These are phyloP conservation scores for Xylaria venustula DNA, from an alignment of 495 filamentous ascomycete genomes.

Conservation along the genomic window DNA sequence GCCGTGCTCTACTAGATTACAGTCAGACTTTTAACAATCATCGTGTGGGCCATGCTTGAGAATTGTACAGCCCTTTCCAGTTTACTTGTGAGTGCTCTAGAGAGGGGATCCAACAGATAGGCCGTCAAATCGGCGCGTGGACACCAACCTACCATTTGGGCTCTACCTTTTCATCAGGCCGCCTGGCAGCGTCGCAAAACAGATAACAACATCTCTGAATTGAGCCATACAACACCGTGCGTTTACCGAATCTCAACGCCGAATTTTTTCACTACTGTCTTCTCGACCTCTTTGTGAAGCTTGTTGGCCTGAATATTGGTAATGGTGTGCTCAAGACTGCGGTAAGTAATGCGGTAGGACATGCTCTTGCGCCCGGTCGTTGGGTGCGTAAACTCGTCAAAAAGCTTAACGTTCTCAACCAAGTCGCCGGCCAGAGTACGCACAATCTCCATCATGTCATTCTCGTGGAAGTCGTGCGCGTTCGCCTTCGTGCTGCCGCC, in stretches of 20 bases:
- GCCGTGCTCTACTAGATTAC: not conserved
- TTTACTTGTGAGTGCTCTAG: no score
- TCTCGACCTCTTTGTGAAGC: constrained; percentile 66
- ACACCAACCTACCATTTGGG: no score
- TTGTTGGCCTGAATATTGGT: constrained; percentile 75
- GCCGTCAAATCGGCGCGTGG: not conserved
- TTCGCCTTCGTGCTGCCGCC: constrained; percentile 48
- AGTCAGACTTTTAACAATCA: not conserved
- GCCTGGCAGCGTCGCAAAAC: not conserved
- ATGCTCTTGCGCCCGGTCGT: constrained; percentile 76
- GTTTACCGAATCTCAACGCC: constrained; percentile 76
- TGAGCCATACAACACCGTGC: not conserved
- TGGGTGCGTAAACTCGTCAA: constrained; percentile 87
- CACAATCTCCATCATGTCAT: constrained; percentile 95
- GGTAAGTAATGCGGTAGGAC: constrained; percentile 91
- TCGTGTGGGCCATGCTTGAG: not conserved
- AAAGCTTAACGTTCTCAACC: constrained; percentile 79
- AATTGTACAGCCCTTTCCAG: not conserved
- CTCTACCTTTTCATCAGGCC: not conserved
- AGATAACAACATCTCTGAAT: not conserved
- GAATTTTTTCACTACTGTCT: constrained; percentile 61
- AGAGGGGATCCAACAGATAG: not conserved
- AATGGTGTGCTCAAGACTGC: constrained; percentile 84
- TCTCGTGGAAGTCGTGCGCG: constrained; percentile 71
- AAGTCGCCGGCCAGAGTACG: constrained; percentile 74